Conservation (phyloP, 139 green algal species). For the Astrephomene gubernaculifera region DNA sequence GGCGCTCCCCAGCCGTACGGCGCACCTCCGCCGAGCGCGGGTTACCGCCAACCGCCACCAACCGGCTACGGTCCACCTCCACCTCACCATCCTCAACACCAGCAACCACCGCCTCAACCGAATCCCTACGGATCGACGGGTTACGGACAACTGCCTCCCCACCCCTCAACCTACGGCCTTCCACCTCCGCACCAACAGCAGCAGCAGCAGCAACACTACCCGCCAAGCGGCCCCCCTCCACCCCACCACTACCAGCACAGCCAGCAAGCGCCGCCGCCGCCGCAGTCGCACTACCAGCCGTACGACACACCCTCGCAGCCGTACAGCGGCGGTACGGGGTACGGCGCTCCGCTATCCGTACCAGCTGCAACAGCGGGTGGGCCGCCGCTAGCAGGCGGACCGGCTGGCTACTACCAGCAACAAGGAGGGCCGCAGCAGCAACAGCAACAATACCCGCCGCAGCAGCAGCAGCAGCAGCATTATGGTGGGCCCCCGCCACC, state of each 20-base stretch:
- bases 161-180: neutral
- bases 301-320: neutral
- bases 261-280: neutral
- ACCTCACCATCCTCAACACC: neutral
- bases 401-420: constrained; percentile 10
- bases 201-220: neutral
- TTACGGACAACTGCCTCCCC: neutral
- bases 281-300: neutral
- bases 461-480: neutral
- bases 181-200: neutral
- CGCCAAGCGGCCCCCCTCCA: neutral
- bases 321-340: neutral
- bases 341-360: neutral
- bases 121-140: neutral
- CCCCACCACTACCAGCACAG: constrained; percentile 6
- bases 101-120: neutral
- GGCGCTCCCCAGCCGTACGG: neutral
- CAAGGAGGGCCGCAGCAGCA: neutral
- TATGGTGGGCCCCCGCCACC: neutral
- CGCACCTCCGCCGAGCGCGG: neutral
- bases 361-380: neutral
- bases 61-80: too few species aligned
- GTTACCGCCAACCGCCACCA: neutral
- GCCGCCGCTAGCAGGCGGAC: neutral
- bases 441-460: neutral